phyloP scores from a whole-genome alignment of 2,329 filamentous ascomycete genomes.

The Fusarium caatingaense region DNA sequence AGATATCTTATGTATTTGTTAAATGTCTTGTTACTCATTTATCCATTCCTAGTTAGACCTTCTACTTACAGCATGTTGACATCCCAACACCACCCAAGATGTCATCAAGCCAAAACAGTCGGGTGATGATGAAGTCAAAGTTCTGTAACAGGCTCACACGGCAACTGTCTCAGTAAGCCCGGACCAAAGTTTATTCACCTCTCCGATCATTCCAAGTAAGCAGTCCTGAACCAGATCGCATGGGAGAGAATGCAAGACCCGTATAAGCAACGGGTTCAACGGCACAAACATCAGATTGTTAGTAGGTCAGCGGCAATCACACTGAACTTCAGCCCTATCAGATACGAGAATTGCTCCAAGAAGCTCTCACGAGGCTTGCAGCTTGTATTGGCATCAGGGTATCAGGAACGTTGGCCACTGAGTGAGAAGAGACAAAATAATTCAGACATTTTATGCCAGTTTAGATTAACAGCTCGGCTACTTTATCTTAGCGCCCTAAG shows the following conservation, averaged over 20 bases:
- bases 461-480: background rate
- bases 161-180: constrained; percentile 12
- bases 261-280: background rate
- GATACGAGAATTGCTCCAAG: background rate
- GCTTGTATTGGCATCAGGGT: background rate
- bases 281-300: background rate
- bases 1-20: background rate
- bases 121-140: background rate
- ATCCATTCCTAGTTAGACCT: background rate
- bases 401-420: background rate
- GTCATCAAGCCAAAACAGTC: background rate
- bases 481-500: background rate
- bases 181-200: constrained; percentile 1
- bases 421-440: background rate
- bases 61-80: background rate
- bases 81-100: background rate
- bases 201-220: background rate
- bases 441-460: background rate
- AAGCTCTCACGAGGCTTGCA: background rate
- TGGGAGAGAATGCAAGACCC: background rate
- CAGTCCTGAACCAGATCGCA: background rate
- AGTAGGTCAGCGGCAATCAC: background rate
- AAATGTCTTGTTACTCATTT: too few species aligned
- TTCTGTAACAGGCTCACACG: background rate
- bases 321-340: constrained; percentile 5